These are phyloP conservation scores for Ogataea methanolica DNA, from an alignment of 805 yeast genomes.

Conservation along the genomic window DNA sequence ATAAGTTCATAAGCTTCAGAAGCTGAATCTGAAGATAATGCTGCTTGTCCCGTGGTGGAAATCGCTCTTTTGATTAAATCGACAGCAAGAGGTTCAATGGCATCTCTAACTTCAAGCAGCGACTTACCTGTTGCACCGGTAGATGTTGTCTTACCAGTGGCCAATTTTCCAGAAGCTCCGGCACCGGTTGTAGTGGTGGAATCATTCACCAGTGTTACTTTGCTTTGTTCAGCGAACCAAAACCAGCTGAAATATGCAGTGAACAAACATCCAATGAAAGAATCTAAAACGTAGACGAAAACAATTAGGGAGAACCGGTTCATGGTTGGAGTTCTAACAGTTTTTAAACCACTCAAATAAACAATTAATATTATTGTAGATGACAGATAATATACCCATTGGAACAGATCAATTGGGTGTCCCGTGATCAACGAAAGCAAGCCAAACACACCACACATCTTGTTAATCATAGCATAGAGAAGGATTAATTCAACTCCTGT, in stretches of 20 bases:
- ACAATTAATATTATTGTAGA: constrained; percentile 62
- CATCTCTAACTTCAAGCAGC: neutral
- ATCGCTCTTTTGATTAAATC: constrained; percentile 5
- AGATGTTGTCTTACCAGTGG: neutral
- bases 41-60: constrained; percentile 19
- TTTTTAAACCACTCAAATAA: constrained; percentile 53
- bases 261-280: constrained; percentile 60
- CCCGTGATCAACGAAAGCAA: constrained; percentile 82
- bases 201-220: neutral
- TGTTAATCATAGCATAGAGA: constrained; percentile 74
- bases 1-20: constrained; percentile 54
- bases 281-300: constrained; percentile 61
- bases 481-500: constrained; percentile 82
- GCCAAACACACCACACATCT: constrained; percentile 87
- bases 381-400: constrained; percentile 72
- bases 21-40: constrained; percentile 53
- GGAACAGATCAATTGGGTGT: constrained; percentile 76
- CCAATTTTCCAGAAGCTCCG: constrained; percentile 20
- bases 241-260: constrained; percentile 67
- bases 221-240: constrained; percentile 53
- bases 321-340: constrained; percentile 50
- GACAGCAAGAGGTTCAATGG: constrained; percentile 7
- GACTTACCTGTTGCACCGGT: neutral
- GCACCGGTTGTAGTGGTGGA: constrained; percentile 15
- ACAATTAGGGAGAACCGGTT: constrained; percentile 60